Base-by-base conservation (phyloP, 345 rosid species). In the Boechera divaricarpa region DNA sequence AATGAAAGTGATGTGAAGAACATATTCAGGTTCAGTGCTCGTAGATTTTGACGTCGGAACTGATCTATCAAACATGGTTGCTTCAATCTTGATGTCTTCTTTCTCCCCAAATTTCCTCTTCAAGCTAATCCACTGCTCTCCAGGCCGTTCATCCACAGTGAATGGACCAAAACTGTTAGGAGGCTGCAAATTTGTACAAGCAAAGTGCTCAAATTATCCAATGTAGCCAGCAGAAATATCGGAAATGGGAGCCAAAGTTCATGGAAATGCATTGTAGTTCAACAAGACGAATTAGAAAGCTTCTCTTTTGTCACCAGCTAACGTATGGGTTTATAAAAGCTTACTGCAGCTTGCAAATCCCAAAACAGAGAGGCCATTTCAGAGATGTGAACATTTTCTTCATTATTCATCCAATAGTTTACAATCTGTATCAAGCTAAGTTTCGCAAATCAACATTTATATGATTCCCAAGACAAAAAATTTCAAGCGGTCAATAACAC, bases 81-180 rank as follows among this genome's bases (percentile, higher is more conserved):
- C 97, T 83, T 92, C 98, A 15, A 95, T 81, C 49, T 79, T 88
- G 62, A 95, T 87, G 63, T 88, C 90, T 77, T 90, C 98, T 10
- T 73, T 83, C n/a, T 77, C 89, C 15, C 84, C 84, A 73, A 77
- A 92, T 75, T 72, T 87, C 52, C 89, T 85, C 58, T 63, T 83
- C 87, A 95, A 67, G 71, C 82, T 85, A 77, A 92, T 82, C 98
- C 99, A 95, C n/a, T 87, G 97, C 82, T 95, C 94, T 52, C 99
- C 98, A 26, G 90, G 84, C 33, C 81, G 84, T 62, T 89, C 90
- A 67, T 90, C 86, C 8, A 92, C 59, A 4, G 75, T 75, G 80
- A 89, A 95, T 18, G 89, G 83, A 53, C 81, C 83, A 33, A 75
- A 89, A 77, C 76, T 64, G 39, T 70, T 57, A 18, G 79, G 65